These are phyloP conservation scores for Hypoxylon sp. DNA, from an alignment of 2,329 filamentous ascomycete genomes.

Conservation along the genomic window DNA sequence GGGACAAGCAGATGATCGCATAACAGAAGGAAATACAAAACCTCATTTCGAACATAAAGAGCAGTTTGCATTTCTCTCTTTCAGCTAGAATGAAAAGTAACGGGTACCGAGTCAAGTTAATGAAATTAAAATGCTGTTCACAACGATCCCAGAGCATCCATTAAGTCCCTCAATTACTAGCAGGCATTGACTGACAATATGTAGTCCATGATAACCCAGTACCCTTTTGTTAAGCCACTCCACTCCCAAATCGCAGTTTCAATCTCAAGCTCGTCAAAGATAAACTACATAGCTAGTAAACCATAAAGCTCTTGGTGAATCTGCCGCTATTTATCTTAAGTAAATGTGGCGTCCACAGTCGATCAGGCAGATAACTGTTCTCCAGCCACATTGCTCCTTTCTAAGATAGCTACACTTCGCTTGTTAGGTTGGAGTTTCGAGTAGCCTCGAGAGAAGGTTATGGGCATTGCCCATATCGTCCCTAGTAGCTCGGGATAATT, in stretches of 20 bases:
- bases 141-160: too few species aligned
- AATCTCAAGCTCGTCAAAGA: not conserved
- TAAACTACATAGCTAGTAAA: too few species aligned
- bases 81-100: not conserved
- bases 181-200: too few species aligned
- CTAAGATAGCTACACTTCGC: not conserved
- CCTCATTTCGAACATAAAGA: not conserved
- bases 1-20: too few species aligned
- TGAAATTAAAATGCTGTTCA: too few species aligned
- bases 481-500: not conserved
- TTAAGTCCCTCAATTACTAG: too few species aligned
- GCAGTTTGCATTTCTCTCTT: not conserved
- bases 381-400: not conserved
- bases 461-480: not conserved
- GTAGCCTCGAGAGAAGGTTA: not conserved
- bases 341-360: not conserved
- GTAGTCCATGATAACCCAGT: not conserved
- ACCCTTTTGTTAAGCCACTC: not conserved
- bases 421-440: not conserved
- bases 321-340: too few species aligned
- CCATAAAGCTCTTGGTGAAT: too few species aligned
- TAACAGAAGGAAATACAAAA: not conserved
- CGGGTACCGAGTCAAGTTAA: not conserved
- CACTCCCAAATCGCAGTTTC: not conserved
- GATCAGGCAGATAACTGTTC: not conserved